Evolutionary conservation across 805 yeast species (phyloP).

Genomic region (Soucietia sequanensis): DNA sequence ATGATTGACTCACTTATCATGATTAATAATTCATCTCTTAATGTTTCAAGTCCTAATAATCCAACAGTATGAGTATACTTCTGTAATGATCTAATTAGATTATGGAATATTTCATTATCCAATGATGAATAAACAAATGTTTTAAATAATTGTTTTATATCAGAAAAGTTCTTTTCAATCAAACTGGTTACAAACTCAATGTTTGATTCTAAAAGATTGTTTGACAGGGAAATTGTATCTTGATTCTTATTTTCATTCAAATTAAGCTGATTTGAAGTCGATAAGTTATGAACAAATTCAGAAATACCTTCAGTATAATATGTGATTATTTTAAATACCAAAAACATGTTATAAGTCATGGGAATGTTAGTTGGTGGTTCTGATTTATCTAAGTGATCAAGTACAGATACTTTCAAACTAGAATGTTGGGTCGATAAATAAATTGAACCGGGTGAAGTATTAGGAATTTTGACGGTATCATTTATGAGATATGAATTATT

Average conservation of each 20-base stretch:
- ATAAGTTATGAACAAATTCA: conserved; percentile 44
- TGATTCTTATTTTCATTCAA: too few relatives aligned
- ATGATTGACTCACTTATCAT: conserved; percentile 27
- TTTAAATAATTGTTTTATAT: conserved; percentile 24
- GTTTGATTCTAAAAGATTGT: conserved; percentile 26
- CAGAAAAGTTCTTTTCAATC: conserved; percentile 27
- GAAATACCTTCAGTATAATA: conserved; percentile 70
- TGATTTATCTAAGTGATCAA: conserved; percentile 77
- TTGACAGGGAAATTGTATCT: too few relatives aligned
- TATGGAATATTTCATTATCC: conserved; percentile 69
- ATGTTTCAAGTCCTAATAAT: conserved; percentile 51
- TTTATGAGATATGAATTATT: conserved; percentile 16
- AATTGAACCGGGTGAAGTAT: conserved; percentile 9
- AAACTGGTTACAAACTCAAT: conserved; percentile 36
- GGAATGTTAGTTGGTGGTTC: conserved; percentile 71
- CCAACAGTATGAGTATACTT: conserved; percentile 83
- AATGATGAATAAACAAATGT: conserved; percentile 60
- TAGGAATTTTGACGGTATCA: conserved; percentile 15
- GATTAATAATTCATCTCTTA: conserved; percentile 52
- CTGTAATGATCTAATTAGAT: conserved; percentile 70
- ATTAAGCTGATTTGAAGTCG: conserved; percentile 25
- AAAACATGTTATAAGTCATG: conserved; percentile 53
- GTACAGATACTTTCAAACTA: conserved; percentile 49
- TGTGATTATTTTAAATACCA: conserved; percentile 54
- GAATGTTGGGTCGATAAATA: conserved; percentile 44